phyloP scores from a whole-genome alignment of 1,284 basidiomycete genomes.

The Boletellus deceptivus region DNA sequence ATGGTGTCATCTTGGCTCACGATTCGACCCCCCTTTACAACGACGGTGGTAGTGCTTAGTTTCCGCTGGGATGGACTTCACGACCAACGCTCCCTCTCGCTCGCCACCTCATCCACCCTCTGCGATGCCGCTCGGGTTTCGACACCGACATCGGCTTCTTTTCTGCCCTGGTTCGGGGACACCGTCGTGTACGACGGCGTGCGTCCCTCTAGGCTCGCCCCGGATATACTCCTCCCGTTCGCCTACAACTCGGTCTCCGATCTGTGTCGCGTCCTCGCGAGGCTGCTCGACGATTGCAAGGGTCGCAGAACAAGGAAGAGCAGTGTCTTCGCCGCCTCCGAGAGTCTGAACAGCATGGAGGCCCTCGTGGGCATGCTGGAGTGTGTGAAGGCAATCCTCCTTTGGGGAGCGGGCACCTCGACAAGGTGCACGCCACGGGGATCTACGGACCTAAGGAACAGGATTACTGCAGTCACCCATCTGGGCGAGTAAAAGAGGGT shows the following conservation, averaged over 20 bases:
- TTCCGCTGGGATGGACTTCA: constrained; percentile 62
- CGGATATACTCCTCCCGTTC: constrained; percentile 50
- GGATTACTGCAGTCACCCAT: constrained; percentile 30
- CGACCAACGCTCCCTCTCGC: constrained; percentile 91
- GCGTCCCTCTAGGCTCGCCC: constrained; percentile 58
- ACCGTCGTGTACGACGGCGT: constrained; percentile 85
- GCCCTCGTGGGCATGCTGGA: constrained; percentile 69
- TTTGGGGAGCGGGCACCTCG: constrained; percentile 60
- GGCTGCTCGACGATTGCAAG: constrained; percentile 37
- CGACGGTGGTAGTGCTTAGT: background rate
- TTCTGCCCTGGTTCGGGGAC: constrained; percentile 77
- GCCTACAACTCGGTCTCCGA: constrained; percentile 69
- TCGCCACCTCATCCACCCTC: constrained; percentile 62
- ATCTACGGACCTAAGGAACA: constrained; percentile 78
- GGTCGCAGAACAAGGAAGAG: constrained; percentile 38
- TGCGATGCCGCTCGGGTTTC: constrained; percentile 75
- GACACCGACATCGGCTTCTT: constrained; percentile 91
- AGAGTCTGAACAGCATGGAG: constrained; percentile 94
- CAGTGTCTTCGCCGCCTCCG: constrained; percentile 80
- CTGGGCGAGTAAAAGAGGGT: constrained; percentile 63
- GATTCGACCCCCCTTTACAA: too few relatives aligned
- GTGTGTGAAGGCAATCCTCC: constrained; percentile 57
- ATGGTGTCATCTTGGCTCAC: too few relatives aligned
- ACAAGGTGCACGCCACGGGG: constrained; percentile 88
- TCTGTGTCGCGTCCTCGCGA: constrained; percentile 41